Base-by-base conservation (phyloP, 768 basidiomycete genomes). In the Termitomyces sp. region DNA sequence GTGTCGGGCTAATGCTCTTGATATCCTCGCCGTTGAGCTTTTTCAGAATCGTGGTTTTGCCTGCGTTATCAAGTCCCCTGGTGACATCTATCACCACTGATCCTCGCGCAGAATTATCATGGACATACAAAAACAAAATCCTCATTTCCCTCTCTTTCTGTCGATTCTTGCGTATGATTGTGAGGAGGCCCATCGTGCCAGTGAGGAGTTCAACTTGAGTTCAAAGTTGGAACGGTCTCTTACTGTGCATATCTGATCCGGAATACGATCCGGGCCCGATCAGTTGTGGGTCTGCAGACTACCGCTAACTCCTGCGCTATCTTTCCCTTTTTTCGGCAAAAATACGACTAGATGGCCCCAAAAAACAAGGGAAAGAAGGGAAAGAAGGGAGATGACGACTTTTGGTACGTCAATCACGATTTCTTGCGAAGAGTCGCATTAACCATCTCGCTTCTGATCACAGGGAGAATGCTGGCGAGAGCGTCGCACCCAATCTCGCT, bases 1-100 rank as follows among this genome's bases (percentile, higher is more conserved):
- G 77, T 10, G 97, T 98, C 2, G 97, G 97, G 66, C 89, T 92
- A 54, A 98, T 86, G 51, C 79, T 82, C 65, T 79, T 80, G 63
- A 96, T 93, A 71, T 96, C 91, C 73, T 98, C 96, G 21, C 86
- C 89, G 60, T 91, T 95, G 60, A 98, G 79, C 71, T 91, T 92
- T 77, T 98, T 98, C 57, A 98, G 73, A 62, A 98, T 97, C 2
- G 96, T 99, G 2, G 97, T 98, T 78, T 99, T 98, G 53, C 97
- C 97, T 2, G 96, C 97, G 68, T 99, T 98, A 71, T 98, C 97
- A 16, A 99, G 84, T 9, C 97, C 96, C 43, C 96, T 98, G 68
- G 49, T 62, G 49, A 58, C 59, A 17, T 16, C 6, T 59, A 61
- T 66, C 29, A 56, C 32, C 38, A 47, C 45, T 44, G n/a, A 12